Evolutionary conservation across 129 eudicot species (phyloP), one percentile per base, ranked within the genome.

Genomic region (Artemisia annua): DNA sequence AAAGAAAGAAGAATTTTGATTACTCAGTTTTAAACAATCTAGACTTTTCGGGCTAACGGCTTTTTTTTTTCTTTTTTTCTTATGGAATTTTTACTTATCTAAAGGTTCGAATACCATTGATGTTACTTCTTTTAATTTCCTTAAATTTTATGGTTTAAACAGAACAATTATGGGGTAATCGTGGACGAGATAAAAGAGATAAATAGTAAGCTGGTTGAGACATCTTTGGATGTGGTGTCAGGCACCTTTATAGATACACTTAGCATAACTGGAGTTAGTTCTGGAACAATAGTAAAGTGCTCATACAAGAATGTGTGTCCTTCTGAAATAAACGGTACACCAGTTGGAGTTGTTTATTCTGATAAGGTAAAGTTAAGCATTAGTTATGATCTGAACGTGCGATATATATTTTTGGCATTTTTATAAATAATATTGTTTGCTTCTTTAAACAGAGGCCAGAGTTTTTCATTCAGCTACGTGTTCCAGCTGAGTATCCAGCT

Each of bases 401-500:
- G 39, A 18, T 66, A 17, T 9, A 63, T 18, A 19, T 43, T 19
- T 39, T 58, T 19, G 4, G 39, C 53, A 15, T 39, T 46, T 16
- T 46, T 4, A 4, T 11, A 15, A 35, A 19, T 12, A 70, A 3
- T 7, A 12, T 15, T 17, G 5, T 20, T 57, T 70, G 16, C 49
- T 79, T 52, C 8, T 30, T 59, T 16, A 24, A 35, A 44, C 74
- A 82, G 89, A 48, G 35, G 63, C 77, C 86, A 1, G 70, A 66
- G 48, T 78, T 81, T 20, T 19, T 26, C n/a, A 30, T 81, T 1
- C 46, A 70, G 32, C 65, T 85, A 69, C 44, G 78, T 51, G 82
- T 85, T 64, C 80, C 79, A 12, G 30, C 16, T 49, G 68, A 74
- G 20, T 84, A 80, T 70, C 88, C 88, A 50, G 62, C 60, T 59